Evolutionary conservation across 352 stramenopile species (phyloP).

Genomic region (Phytophthora aleatoria): DNA sequence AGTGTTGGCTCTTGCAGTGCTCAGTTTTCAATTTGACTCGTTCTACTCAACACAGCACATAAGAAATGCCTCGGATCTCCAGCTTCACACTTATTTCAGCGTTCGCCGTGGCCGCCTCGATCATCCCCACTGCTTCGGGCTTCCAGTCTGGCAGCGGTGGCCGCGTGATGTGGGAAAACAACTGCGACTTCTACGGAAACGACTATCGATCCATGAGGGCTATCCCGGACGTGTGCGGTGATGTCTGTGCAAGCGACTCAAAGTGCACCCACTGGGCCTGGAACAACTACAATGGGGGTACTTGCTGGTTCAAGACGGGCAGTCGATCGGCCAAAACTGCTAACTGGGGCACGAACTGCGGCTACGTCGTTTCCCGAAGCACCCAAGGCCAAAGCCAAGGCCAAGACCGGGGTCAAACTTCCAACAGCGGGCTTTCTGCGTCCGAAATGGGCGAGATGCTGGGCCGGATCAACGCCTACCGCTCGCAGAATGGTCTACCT

Average conservation of each 20-base stretch:
- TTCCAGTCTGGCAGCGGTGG: constrained; percentile 28
- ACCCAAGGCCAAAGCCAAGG: constrained; percentile 4
- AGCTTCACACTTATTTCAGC: constrained; percentile 13
- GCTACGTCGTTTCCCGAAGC: constrained; percentile 43
- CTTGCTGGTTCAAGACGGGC: constrained; percentile 52
- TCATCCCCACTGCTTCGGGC: constrained; percentile 9
- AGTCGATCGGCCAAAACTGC: constrained; percentile 15
- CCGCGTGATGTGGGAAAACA: constrained; percentile 46
- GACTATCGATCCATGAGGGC: constrained; percentile 31
- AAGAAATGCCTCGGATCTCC: constrained; percentile 17
- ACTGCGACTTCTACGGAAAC: constrained; percentile 43
- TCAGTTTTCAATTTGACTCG: constrained; percentile 23
- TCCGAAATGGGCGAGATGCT: constrained; percentile 53
- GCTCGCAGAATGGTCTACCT: constrained; percentile 37
- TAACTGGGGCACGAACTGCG: constrained; percentile 36
- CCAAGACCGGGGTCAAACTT: neutral
- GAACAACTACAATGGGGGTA: constrained; percentile 39
- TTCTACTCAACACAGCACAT: constrained; percentile 3
- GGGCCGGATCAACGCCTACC: constrained; percentile 53
- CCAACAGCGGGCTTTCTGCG: constrained; percentile 35
- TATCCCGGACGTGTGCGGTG: constrained; percentile 38
- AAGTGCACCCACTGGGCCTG: constrained; percentile 51
- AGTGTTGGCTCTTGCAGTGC: neutral
- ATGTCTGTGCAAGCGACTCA: constrained; percentile 37
- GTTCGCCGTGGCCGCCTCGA: constrained; percentile 9